Conservation (phyloP, 352 stramenopile species). For the Pythium chondricola region DNA sequence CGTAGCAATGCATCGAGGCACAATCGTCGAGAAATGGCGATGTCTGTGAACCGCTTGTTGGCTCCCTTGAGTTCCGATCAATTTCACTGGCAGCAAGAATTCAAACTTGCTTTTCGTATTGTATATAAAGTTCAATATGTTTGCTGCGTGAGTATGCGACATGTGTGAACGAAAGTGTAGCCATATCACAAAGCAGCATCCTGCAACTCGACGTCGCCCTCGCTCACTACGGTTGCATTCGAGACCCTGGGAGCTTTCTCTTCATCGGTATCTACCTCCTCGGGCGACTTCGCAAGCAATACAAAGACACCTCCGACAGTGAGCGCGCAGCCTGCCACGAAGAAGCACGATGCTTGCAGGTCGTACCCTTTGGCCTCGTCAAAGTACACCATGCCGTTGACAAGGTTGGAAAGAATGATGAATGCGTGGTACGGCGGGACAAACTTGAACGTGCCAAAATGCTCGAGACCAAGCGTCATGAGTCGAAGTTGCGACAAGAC, state of each 20-base stretch:
- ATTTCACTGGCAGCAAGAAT: background rate
- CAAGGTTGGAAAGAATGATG: slow-evolving; percentile 37
- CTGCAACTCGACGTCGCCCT: background rate
- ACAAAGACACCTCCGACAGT: slow-evolving; percentile 28
- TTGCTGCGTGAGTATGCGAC: no score
- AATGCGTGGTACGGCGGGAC: slow-evolving; percentile 38
- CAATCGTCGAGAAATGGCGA: background rate
- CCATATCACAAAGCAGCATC: no score
- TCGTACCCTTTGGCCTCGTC: slow-evolving; percentile 26
- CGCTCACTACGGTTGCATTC: background rate
- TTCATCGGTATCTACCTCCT: background rate
- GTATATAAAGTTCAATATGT: no score
- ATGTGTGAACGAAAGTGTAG: slow-evolving; percentile 1
- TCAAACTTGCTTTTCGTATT: background rate
- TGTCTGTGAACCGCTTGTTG: background rate
- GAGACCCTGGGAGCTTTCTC: background rate
- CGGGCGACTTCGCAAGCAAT: slow-evolving; percentile 24
- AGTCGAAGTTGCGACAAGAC: slow-evolving; percentile 30
- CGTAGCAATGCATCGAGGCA: background rate
- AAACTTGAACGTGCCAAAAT: slow-evolving; percentile 42
- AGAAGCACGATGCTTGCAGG: slow-evolving; percentile 16
- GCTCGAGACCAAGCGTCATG: slow-evolving; percentile 25
- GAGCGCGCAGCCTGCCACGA: slow-evolving; percentile 22
- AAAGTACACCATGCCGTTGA: slow-evolving; percentile 37
- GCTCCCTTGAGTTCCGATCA: no score